Evolutionary conservation across 805 yeast species (phyloP), one percentile per base, ranked within the genome.

Genomic region (Candida endomychidarum): DNA sequence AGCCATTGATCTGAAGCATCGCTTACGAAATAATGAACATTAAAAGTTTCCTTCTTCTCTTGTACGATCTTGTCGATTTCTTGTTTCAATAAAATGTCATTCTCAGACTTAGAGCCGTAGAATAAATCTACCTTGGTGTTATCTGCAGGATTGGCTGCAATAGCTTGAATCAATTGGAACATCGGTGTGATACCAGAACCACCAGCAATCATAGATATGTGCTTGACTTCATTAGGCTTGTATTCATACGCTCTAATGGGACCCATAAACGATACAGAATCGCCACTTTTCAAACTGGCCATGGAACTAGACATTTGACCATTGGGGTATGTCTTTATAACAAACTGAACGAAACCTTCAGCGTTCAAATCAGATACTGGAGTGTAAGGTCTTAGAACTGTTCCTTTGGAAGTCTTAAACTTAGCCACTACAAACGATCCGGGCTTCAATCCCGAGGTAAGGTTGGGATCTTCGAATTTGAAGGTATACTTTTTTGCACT

Each of bases 111-210:
- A 63, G 80, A 80, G 56, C 96, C 97, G 70, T 86, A 91, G 61
- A 78, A 71, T 53, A 93, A 73, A 48, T 81, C 75, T 48, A 93
- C 81, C 75, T 88, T 83, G 56, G 99, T 93, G 63, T 86, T 83
- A 71, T 91, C 98, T 33, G 66, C 70, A 42, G 95, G 90, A 74
- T 90, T 80, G 60, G 75, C 74, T 57, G 85, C 74, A 60, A 91
- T 77, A 60, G 80, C 82, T 56, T 80, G 83, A 48, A 87, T 63
- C 61, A 93, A 68, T 74, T 93, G 98, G 75, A 76, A 90, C 66
- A 93, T 74, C 44, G 99, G 99, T 34, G 97, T 87, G 63, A 93
- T 90, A 68, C 98, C 98, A 37, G 95, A 76, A 59, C 99, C 99
- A 57, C 96, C 99, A 54, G 96, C 98, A 52, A 93, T 72, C 60